Evolutionary conservation across 2,329 filamentous ascomycete genomes (phyloP), one percentile per base, ranked within the genome.

Genomic region (Colletotrichum liriopes): DNA sequence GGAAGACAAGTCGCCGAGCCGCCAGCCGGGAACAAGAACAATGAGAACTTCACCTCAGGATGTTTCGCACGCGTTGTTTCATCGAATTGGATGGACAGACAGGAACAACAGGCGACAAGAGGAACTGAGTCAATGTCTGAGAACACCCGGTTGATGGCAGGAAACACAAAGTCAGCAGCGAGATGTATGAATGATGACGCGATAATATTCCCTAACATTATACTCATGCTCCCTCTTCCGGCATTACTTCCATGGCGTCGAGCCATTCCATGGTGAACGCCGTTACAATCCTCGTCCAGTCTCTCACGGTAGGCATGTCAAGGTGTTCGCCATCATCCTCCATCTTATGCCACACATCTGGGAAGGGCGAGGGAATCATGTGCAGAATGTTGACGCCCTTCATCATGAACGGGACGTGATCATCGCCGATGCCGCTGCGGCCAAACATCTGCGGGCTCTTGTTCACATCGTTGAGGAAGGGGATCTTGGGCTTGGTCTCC

Each of bases 261-360:
- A 96, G 86, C 93, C 93, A 96, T 79, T 96, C 93, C 5, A 92
- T 88, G 55, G 90, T 87, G 82, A 96, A 96, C 0, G 90, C 93
- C 0, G 91, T 90, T 3, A 93, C 85, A 41, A 96, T 88, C 76
- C 88, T 88, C 23, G 91, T 88, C 94, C 94, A 96, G 80, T 96
- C 94, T 78, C 93, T 88, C 37, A 94, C 90, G 0, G 92, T 93
- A 20, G 88, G 84, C 75, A 90, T 84, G 79, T 96, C 92, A 64
- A 96, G 82, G 83, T 95, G 91, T 74, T 90, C 89, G 1, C 89
- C 93, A 78, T 95, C 91, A 78, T 96, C 94, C 0, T 88, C 81
- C 68, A 92, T 86, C 1, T 82, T 90, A 81, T 96, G 93, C 93
- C 93, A 96, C 1, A 94, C 92, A 0, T 75, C 41, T 0, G 93